Base-by-base conservation (phyloP, 2,329 filamentous ascomycete species). In the Aureobasidium zeae region DNA sequence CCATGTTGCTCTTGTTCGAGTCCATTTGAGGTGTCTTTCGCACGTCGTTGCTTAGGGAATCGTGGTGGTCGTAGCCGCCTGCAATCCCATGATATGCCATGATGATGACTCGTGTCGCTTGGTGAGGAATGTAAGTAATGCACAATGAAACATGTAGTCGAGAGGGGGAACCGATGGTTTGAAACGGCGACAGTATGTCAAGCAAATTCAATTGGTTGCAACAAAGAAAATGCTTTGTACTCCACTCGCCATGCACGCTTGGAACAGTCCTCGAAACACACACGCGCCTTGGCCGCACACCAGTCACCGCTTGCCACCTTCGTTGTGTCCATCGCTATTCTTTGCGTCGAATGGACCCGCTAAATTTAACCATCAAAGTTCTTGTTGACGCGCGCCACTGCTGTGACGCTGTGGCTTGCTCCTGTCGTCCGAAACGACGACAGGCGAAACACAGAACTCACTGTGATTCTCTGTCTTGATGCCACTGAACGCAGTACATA, bases 1-100 rank as follows among this genome's bases (percentile, higher is more conserved):
- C 19, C 37, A 31, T 41, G 11, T 41, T 32, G 13, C 24, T 31
- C n/a, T n/a, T n/a, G n/a, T n/a, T n/a, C n/a, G n/a, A n/a, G 20
- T 31, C 37, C 26, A 35, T 26, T 9, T 30, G 21, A 5, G 4
- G 19, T 19, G 5, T 35, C 17, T 12, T 28, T 10, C 31, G 49
- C 31, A 41, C 37, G 37, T 41, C 28, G 37, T 41, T 25, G 37
- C 51, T 52, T 36, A 56, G 41, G 45, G 53, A 48, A 34, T 56
- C 52, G 47, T 53, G 42, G 47, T 53, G 42, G 41, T 52, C 53
- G 48, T 58, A 57, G 45, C 56, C 53, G 48, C 55, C 54, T 37
- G 47, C 53, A 16, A 28, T 25, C 24, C 55, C 56, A 44, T 59
- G 56, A 52, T 61, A 60, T 35, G 59, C 59, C 59, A 62, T 62